A percentile compares a stretch with the other conserved stretches of the same genome.
Evolutionary conservation across 2,329 filamentous ascomycete species (phyloP).

Genomic region (Botryotinia calthae): DNA sequence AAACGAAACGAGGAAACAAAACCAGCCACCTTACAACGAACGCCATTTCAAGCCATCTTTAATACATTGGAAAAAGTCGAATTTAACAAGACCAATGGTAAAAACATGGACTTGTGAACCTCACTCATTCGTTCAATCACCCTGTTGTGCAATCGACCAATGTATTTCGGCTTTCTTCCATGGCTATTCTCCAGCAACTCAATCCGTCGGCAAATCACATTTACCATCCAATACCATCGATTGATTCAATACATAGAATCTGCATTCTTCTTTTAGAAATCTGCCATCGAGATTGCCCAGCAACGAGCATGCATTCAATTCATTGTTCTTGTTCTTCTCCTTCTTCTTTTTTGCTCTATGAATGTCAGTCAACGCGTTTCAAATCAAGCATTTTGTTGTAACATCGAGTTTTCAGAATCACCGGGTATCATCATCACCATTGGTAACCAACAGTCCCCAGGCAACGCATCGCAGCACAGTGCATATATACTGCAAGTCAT

Average conservation of each 20-base stretch:
- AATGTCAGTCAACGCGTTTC: background rate
- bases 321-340: too few species aligned
- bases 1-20: background rate
- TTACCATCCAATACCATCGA: background rate
- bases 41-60: slow-evolving; percentile 13
- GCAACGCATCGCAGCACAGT: slow-evolving; percentile 5
- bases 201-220: slow-evolving; percentile 1
- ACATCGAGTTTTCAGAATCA: slow-evolving; percentile 11
- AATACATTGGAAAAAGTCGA: slow-evolving; percentile 8
- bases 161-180: background rate
- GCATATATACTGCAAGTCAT: slow-evolving; percentile 18
- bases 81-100: background rate
- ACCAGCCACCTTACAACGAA: slow-evolving; percentile 4
- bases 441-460: slow-evolving; percentile 14
- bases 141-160: background rate
- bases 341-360: background rate
- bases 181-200: slow-evolving; percentile 1
- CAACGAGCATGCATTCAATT: background rate
- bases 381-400: background rate
- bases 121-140: background rate
- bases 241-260: background rate
- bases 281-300: background rate
- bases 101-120: background rate
- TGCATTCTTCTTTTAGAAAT: slow-evolving; percentile 5
- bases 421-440: slow-evolving; percentile 14